A percentile compares a stretch with the other conserved stretches of the same genome.
phyloP scores from a whole-genome alignment of 2,329 filamentous ascomycete genomes.

The Immersiporthe knoxdaviesiana region DNA sequence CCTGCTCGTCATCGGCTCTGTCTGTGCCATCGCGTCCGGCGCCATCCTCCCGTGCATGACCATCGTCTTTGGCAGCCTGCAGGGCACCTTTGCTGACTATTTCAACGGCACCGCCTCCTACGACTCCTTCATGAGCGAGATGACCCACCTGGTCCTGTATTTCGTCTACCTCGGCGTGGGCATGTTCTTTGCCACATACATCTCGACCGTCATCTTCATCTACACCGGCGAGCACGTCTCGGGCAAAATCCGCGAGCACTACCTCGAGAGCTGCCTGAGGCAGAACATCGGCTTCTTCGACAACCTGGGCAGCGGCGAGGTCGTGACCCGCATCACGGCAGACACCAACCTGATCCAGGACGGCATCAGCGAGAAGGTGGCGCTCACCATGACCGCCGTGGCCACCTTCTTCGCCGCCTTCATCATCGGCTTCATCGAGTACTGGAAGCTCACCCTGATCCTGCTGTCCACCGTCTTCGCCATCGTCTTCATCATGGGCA shows the following conservation, averaged over 20 bases:
- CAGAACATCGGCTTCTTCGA: conserved; percentile 95
- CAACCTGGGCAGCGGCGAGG: conserved; percentile 88
- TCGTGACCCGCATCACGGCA: conserved; percentile 91
- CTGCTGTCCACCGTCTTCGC: conserved; percentile 80
- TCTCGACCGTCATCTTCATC: conserved; percentile 81
- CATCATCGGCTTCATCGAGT: conserved; percentile 86
- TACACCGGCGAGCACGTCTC: conserved; percentile 82
- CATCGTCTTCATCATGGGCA: conserved; percentile 76
- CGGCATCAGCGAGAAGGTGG: conserved; percentile 88
- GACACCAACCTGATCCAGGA: conserved; percentile 90
- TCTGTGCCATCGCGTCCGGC: conserved; percentile 72
- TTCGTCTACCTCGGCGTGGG: conserved; percentile 84
- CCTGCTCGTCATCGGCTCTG: conserved; percentile 62
- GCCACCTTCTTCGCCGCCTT: conserved; percentile 88
- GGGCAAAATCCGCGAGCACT: conserved; percentile 78
- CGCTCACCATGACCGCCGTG: conserved; percentile 73
- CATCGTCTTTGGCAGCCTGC: conserved; percentile 76
- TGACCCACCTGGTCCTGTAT: conserved; percentile 72
- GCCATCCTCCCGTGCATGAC: conserved; percentile 81
- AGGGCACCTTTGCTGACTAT: conserved; percentile 70
- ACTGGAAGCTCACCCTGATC: conserved; percentile 92
- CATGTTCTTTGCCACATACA: conserved; percentile 76
- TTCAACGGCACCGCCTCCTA: conserved; percentile 53
- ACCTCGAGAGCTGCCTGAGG: conserved; percentile 79
- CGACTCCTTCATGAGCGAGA: conserved; percentile 60